Percentiles rank a stretch among this genome's conserved stretches.
Evolutionary conservation across 164 flowering plant genomes (phyloP).

Genomic region (Protea cynaroides): DNA sequence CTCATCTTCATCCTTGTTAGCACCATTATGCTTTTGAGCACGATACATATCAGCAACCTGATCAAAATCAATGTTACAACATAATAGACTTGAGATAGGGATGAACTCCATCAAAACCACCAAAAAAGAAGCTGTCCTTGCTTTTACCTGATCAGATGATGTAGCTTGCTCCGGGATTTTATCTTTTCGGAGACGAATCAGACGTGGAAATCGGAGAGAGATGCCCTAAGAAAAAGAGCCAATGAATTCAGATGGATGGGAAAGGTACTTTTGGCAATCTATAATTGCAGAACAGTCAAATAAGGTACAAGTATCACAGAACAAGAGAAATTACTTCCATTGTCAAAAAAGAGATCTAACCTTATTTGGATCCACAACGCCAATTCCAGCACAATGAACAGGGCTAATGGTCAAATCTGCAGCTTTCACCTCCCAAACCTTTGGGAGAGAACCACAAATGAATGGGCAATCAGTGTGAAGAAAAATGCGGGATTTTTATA

Average conservation of each 20-base stretch:
- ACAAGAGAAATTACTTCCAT: not conserved
- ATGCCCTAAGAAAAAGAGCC: constrained; percentile 52
- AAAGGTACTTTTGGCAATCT: not conserved
- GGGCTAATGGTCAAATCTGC: constrained; percentile 97
- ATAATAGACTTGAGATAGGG: not conserved
- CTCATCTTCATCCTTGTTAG: constrained; percentile 47
- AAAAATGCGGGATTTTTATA: not conserved
- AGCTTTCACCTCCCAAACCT: constrained; percentile 99
- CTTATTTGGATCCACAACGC: constrained; percentile 76
- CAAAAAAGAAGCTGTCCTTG: not conserved
- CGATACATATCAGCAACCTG: constrained; percentile 90
- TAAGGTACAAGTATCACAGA: not conserved
- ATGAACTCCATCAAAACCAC: not conserved
- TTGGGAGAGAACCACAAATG: no score
- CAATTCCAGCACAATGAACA: constrained; percentile 80
- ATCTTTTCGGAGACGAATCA: constrained; percentile 74
- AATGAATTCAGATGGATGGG: not conserved
- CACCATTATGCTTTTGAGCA: constrained; percentile 59
- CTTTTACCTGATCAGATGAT: constrained; percentile 65
- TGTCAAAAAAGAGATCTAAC: constrained; percentile 22
- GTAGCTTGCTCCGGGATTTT: constrained; percentile 91
- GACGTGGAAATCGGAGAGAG: constrained; percentile 89
- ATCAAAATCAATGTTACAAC: not conserved
- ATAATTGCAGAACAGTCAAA: not conserved
- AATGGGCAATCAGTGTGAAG: no score